Conservation (phyloP, 257 asterid species). For the Cordia subcordata region DNA sequence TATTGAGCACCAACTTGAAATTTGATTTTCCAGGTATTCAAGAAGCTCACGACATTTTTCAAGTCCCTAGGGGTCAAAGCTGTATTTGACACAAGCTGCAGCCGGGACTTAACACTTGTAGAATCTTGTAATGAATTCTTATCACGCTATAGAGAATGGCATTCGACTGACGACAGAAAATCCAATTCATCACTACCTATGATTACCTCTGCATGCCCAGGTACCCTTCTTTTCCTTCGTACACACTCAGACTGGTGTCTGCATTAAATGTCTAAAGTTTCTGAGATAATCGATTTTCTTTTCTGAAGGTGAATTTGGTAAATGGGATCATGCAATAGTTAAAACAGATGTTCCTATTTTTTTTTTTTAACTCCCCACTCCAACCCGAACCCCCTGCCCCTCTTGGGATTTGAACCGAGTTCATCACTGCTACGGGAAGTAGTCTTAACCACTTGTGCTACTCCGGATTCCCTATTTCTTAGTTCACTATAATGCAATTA, state of each 20-base stretch:
- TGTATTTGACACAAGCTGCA: slow-evolving; percentile 88
- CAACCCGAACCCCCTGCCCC: too few species aligned
- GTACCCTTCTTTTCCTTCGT: slow-evolving; percentile 29
- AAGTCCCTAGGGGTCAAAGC: slow-evolving; percentile 89
- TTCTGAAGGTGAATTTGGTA: too few species aligned
- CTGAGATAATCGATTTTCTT: not conserved
- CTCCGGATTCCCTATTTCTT: too few species aligned
- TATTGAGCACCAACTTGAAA: not conserved
- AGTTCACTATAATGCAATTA: too few species aligned
- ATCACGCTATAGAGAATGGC: slow-evolving; percentile 54
- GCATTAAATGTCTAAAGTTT: not conserved
- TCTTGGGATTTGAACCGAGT: not conserved
- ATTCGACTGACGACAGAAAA: slow-evolving; percentile 35
- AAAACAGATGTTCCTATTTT: too few species aligned
- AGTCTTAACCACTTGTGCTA: too few species aligned
- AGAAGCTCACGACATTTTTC: slow-evolving; percentile 76
- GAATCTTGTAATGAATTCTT: slow-evolving; percentile 92
- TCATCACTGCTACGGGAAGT: too few species aligned
- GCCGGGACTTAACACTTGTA: slow-evolving; percentile 78
- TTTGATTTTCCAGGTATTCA: slow-evolving; percentile 38
- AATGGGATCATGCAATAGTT: too few species aligned
- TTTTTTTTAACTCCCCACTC: too few species aligned
- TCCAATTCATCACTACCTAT: slow-evolving; percentile 54
- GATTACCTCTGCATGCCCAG: slow-evolving; percentile 98
- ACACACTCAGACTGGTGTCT: too few species aligned